phyloP scores from a whole-genome alignment of 306 rosid genomes.

The Cucumis melo region DNA sequence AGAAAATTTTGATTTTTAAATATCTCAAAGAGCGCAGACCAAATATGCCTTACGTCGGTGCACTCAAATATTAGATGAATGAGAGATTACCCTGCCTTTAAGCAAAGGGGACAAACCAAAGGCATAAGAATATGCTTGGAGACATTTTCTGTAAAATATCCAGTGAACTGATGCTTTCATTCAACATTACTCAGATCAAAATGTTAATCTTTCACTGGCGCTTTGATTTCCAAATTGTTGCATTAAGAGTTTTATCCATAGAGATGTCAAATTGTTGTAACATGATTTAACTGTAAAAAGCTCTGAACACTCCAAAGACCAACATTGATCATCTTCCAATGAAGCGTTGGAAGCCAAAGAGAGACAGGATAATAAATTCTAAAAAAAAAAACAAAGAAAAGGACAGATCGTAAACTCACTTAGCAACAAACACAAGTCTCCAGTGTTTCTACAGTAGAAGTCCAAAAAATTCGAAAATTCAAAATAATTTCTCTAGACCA shows the following conservation, averaged over 20 bases:
- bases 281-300: too few species aligned
- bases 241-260: not conserved
- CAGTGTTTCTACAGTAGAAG: not conserved
- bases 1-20: not conserved
- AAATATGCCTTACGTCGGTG: not conserved
- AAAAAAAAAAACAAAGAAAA: not conserved
- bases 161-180: not conserved
- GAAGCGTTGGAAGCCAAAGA: not conserved
- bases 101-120: too few species aligned
- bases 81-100: not conserved
- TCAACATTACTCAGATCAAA: not conserved
- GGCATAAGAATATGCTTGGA: not conserved
- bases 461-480: not conserved
- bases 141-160: not conserved
- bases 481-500: not conserved
- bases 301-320: not conserved
- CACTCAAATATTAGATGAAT: too few species aligned
- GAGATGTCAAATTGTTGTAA: not conserved
- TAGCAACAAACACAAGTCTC: not conserved
- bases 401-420: not conserved
- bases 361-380: not conserved
- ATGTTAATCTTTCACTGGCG: not conserved
- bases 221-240: not conserved
- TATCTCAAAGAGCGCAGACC: too few species aligned
- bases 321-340: not conserved